phyloP scores from a whole-genome alignment of 176 grass and related monocot species.

The Tillandsia leiboldiana region DNA sequence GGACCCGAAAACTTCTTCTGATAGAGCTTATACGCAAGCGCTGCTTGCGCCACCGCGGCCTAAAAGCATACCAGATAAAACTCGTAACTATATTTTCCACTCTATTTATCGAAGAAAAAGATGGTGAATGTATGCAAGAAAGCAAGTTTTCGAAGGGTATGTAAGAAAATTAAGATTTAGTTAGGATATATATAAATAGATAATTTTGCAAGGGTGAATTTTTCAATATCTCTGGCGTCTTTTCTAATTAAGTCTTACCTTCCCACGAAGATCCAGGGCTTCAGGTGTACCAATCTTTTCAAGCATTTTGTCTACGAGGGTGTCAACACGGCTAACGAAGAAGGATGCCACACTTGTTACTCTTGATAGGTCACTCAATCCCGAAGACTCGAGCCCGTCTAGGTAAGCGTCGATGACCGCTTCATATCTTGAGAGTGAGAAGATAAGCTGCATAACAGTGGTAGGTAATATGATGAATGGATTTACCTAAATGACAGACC shows the following conservation, averaged over 20 bases:
- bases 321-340: conserved; percentile 93
- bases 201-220: too few relatives aligned
- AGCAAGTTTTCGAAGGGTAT: neutral
- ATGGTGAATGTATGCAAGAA: neutral
- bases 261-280: conserved; percentile 77
- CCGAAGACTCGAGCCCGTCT: conserved; percentile 84
- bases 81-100: neutral
- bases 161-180: neutral
- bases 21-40: conserved; percentile 89
- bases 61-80: conserved; percentile 23
- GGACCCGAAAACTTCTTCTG: conserved; percentile 96
- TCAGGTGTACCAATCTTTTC: conserved; percentile 97
- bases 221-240: too few relatives aligned
- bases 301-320: conserved; percentile 83
- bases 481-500: conserved; percentile 7
- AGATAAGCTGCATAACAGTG: conserved; percentile 68
- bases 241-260: conserved; percentile 31
- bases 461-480: conserved; percentile 11
- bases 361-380: conserved; percentile 78
- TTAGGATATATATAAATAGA: too few relatives aligned
- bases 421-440: conserved; percentile 91
- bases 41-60: conserved; percentile 95
- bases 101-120: conserved; percentile 1
- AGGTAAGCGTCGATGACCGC: conserved; percentile 97
- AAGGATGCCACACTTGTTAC: conserved; percentile 96